Evolutionary conservation across 768 basidiomycete species (phyloP).

Genomic region (Termitomyces sp.): DNA sequence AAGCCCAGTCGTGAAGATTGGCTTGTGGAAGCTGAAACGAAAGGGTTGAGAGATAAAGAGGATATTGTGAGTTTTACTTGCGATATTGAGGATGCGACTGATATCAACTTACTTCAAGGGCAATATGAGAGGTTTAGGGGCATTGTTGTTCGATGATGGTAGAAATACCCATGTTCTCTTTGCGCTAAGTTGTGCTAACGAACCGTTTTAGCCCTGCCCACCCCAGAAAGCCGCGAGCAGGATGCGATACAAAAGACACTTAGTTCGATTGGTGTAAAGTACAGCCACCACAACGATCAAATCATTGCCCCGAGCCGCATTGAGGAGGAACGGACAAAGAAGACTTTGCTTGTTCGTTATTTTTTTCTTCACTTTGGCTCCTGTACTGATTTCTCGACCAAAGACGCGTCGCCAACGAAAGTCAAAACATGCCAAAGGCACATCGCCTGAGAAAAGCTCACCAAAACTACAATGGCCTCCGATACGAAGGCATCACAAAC

Average conservation of each 20-base stretch:
- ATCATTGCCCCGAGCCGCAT: slow-evolving; percentile 65
- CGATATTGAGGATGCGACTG: not conserved
- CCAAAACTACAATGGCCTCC: slow-evolving; percentile 63
- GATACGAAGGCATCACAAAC: slow-evolving; percentile 52
- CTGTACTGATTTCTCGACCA: slow-evolving; percentile 14
- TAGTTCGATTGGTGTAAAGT: slow-evolving; percentile 58
- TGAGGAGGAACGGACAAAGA: slow-evolving; percentile 59
- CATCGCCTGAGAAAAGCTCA: slow-evolving; percentile 18
- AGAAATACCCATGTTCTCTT: slow-evolving; percentile 12
- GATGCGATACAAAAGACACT: slow-evolving; percentile 53
- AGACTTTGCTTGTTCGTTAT: slow-evolving; percentile 43
- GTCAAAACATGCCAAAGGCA: slow-evolving; percentile 15
- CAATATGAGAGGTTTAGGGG: slow-evolving; percentile 56
- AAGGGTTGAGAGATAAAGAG: slow-evolving; percentile 35
- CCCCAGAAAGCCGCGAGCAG: slow-evolving; percentile 31
- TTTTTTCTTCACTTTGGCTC: not conserved
- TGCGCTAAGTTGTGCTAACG: not conserved
- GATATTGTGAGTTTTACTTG: slow-evolving; percentile 27
- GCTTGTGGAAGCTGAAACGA: slow-evolving; percentile 39
- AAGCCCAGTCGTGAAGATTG: slow-evolving; percentile 33
- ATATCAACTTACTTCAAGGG: slow-evolving; percentile 30
- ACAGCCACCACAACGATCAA: slow-evolving; percentile 74
- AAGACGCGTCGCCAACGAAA: slow-evolving; percentile 26
- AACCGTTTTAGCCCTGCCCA: slow-evolving; percentile 30
- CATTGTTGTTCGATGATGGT: slow-evolving; percentile 74